Percentiles rank a stretch among this genome's conserved stretches.
Conservation (phyloP, 352 stramenopile genomes). For the Globisporangium middletonii region DNA sequence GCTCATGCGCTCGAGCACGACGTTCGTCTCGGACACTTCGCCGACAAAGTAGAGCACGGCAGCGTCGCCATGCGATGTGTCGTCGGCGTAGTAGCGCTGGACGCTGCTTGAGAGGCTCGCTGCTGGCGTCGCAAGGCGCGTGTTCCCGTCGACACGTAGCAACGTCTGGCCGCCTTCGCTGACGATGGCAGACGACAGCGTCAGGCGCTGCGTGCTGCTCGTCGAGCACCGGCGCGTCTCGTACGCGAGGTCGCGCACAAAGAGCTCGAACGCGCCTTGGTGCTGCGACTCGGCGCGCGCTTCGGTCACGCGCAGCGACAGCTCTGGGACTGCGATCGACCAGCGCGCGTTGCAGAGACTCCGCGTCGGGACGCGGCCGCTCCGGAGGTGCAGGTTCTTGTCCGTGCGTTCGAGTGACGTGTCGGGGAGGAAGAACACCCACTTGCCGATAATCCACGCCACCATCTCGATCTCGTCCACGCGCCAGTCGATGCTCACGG, state of each 20-base stretch:
- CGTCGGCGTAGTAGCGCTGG: conserved; percentile 29
- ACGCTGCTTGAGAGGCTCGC: conserved; percentile 37
- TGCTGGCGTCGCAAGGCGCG: conserved; percentile 31
- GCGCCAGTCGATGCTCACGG: conserved; percentile 40
- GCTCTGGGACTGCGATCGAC: conserved; percentile 21
- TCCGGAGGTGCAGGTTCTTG: conserved; percentile 24
- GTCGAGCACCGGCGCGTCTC: conserved; percentile 30
- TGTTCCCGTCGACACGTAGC: conserved; percentile 29
- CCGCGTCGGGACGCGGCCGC: conserved; percentile 17
- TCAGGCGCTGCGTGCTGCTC: conserved; percentile 22
- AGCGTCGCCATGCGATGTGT: conserved; percentile 1
- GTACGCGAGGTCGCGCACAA: conserved; percentile 27
- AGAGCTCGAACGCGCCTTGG: conserved; percentile 19
- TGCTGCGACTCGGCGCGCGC: conserved; percentile 9
- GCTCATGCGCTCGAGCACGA: conserved; percentile 19
- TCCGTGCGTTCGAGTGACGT: conserved; percentile 19
- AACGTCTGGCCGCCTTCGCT: conserved; percentile 28
- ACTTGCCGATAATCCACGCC: conserved; percentile 66
- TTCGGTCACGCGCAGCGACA: conserved; percentile 27
- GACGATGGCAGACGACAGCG: conserved; percentile 16
- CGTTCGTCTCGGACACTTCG: conserved; percentile 18
- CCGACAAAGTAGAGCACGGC: conserved; percentile 10
- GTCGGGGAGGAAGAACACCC: conserved; percentile 62
- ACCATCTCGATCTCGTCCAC: conserved; percentile 59
- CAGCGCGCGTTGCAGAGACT: conserved; percentile 25